Conservation (phyloP, 106 monocot genomes). For the Dendrobium huoshanense region DNA sequence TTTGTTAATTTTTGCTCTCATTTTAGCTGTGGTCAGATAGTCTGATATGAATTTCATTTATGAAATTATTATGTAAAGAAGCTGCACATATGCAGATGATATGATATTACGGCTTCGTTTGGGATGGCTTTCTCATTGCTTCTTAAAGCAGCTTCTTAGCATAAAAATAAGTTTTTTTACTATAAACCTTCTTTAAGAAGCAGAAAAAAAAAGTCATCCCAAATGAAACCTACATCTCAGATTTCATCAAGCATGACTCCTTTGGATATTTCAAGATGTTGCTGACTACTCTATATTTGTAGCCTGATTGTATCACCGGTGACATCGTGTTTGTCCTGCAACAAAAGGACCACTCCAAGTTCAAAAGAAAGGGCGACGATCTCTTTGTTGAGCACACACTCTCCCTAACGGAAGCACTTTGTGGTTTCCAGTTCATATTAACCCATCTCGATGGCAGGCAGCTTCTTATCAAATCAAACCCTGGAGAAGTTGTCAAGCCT, state of each 20-base stretch:
- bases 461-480: constrained; percentile 6
- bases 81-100: too few species aligned
- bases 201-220: too few species aligned
- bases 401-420: constrained; percentile 44
- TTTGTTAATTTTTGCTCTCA: neutral
- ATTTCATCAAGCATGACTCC: too few species aligned
- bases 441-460: constrained; percentile 8
- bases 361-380: constrained; percentile 47
- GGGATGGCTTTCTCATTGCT: too few species aligned
- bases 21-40: neutral
- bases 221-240: too few species aligned
- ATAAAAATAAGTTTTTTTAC: too few species aligned
- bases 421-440: constrained; percentile 36
- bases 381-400: constrained; percentile 46
- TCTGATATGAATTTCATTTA: too few species aligned
- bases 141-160: too few species aligned
- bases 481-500: constrained; percentile 28
- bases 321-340: constrained; percentile 54
- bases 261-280: neutral
- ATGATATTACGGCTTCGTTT: too few species aligned
- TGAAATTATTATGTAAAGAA: too few species aligned
- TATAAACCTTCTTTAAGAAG: too few species aligned
- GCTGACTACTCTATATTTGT: constrained; percentile 8
- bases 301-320: constrained; percentile 45
- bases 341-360: constrained; percentile 24